phyloP scores from a whole-genome alignment of 805 yeast species.

The Cyberlindnera misumaiensis region DNA sequence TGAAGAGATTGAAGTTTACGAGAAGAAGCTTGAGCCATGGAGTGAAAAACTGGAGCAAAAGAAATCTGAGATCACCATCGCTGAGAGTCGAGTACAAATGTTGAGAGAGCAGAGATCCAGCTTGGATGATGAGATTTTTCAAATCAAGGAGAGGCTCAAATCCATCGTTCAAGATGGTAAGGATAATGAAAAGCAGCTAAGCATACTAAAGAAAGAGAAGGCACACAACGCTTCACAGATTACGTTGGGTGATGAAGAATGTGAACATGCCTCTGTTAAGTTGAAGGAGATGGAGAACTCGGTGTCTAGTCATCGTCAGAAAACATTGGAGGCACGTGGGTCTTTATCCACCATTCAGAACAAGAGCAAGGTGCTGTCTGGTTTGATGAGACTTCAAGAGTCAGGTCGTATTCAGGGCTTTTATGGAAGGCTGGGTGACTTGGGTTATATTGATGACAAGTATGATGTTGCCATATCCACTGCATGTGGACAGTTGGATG shows the following conservation, averaged over 20 bases:
- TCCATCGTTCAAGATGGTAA: slow-evolving; percentile 42
- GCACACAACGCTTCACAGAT: slow-evolving; percentile 48
- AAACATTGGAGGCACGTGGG: slow-evolving; percentile 57
- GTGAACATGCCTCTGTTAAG: slow-evolving; percentile 39
- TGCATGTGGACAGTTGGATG: slow-evolving; percentile 86
- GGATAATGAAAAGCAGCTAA: slow-evolving; percentile 39
- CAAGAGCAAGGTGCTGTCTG: slow-evolving; percentile 65
- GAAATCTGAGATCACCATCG: slow-evolving; percentile 57
- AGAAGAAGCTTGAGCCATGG: slow-evolving; percentile 78
- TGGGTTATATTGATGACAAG: slow-evolving; percentile 83
- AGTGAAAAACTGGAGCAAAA: slow-evolving; percentile 56
- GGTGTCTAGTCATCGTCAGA: slow-evolving; percentile 49
- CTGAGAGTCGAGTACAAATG: slow-evolving; percentile 58
- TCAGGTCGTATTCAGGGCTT: slow-evolving; percentile 83
- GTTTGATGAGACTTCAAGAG: slow-evolving; percentile 60
- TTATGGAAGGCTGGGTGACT: slow-evolving; percentile 84
- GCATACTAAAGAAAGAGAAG: slow-evolving; percentile 41
- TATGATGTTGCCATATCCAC: slow-evolving; percentile 94
- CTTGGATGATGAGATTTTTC: slow-evolving; percentile 37
- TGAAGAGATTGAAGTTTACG: slow-evolving; percentile 54
- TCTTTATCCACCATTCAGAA: slow-evolving; percentile 53
- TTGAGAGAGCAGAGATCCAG: slow-evolving; percentile 39
- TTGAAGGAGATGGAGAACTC: slow-evolving; percentile 49
- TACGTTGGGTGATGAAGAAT: slow-evolving; percentile 49
- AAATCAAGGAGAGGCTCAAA: slow-evolving; percentile 37